Conservation (phyloP, 106 monocot genomes). For the Amphibolis antarctica region DNA sequence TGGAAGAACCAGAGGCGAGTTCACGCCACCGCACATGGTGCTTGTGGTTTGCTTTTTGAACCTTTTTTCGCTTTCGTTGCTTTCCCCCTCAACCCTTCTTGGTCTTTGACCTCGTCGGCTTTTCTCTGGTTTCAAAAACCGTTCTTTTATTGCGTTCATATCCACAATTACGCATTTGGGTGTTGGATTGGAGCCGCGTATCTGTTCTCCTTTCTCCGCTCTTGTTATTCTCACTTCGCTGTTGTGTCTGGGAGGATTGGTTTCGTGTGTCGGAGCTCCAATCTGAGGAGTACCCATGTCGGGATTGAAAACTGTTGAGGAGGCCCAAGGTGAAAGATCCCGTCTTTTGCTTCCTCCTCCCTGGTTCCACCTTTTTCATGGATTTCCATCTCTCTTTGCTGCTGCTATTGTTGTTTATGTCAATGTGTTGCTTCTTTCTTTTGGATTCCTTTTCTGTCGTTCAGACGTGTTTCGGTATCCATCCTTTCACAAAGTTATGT, state of each 20-base stretch:
- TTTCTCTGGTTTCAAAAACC: not conserved
- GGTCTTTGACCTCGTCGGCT: not conserved
- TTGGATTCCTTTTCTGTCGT: not conserved
- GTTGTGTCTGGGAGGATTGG: no score
- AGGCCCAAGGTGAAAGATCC: slow-evolving; percentile 5
- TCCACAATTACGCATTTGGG: not conserved
- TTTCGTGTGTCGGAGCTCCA: not conserved
- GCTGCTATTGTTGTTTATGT: not conserved
- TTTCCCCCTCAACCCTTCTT: not conserved
- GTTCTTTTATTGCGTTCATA: not conserved
- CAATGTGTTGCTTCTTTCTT: not conserved
- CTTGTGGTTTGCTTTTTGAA: not conserved
- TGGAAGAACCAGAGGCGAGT: no score
- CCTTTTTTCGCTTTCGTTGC: not conserved
- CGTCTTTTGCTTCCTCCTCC: not conserved
- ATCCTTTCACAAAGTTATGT: no score
- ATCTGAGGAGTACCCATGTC: slow-evolving; percentile 5
- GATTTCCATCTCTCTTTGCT: not conserved
- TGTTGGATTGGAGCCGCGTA: not conserved
- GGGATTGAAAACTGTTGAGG: not conserved
- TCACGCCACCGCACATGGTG: no score
- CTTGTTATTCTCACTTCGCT: not conserved
- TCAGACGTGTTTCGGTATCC: no score
- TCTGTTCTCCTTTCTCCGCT: not conserved
- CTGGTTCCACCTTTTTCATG: not conserved